Evolutionary conservation across 176 grass and related monocot genomes (phyloP).

Genomic region (Tuctoria greenei): DNA sequence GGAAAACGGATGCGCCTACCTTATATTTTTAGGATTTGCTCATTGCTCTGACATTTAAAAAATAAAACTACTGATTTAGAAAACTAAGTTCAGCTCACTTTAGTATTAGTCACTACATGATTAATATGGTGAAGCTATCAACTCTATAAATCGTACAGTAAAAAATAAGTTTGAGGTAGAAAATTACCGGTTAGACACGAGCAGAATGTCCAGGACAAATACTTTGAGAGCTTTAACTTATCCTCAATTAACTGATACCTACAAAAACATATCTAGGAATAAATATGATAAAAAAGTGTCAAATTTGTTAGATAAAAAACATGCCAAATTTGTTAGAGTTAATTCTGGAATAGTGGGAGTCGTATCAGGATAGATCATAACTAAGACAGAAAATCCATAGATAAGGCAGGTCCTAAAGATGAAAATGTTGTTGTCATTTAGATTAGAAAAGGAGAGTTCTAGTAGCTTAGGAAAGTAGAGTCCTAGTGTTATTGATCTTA

Average conservation of each 20-base stretch:
- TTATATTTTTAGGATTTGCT: not conserved
- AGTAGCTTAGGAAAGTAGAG: no score
- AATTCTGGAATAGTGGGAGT: no score
- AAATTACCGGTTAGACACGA: conserved; percentile 75
- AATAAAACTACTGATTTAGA: not conserved
- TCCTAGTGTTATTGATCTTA: no score
- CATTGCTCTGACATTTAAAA: not conserved
- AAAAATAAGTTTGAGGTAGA: conserved; percentile 9
- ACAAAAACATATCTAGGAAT: conserved; percentile 51
- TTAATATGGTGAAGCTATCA: not conserved
- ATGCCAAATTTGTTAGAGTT: no score
- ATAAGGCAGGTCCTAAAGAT: no score
- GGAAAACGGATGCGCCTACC: not conserved
- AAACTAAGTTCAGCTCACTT: not conserved
- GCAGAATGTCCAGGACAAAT: conserved; percentile 97
- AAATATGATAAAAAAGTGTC: not conserved
- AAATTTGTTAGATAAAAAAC: no score
- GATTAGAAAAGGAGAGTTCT: no score
- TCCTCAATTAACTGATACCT: conserved; percentile 95
- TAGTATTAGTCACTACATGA: not conserved
- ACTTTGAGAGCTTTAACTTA: conserved; percentile 89
- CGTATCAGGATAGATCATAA: no score
- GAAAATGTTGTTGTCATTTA: no score
- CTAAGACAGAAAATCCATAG: no score
- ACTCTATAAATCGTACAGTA: not conserved